Base-by-base conservation (phyloP, 805 yeast genomes). In the Wickerhamiella musiphila region DNA sequence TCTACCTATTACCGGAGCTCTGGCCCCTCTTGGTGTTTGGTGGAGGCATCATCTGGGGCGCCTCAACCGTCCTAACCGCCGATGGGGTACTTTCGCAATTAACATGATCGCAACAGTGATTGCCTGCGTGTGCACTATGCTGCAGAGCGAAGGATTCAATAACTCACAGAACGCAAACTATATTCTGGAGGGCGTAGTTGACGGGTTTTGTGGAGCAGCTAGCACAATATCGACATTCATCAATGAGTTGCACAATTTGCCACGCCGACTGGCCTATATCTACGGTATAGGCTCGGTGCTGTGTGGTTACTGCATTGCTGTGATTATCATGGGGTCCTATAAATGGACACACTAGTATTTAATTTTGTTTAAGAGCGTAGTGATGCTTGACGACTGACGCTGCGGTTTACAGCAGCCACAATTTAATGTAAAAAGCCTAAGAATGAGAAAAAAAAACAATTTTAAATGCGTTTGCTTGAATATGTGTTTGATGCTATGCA, bases 221-320 rank as follows among this genome's bases (percentile, higher is more conserved):
- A 70, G 81, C 24, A 78, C 94, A 0, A 67, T 79, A 24, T 73
- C 86, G 34, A 77, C 94, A 1, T 77, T 82, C 42, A 63, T 78
- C 6, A 70, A 66, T 26, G 95, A 83, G 49, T 51, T 79, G 23
- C 60, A 51, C 34, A 50, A 53, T 3, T 39, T 65, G 29, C 52
- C 48, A 5, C 21, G 59, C 4, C 23, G 46, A 11, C 38, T 55
- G 36, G 53, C 69, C 4, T 65, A 70, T 34, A 36, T 51, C 6
- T 83, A 83, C 48, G 75, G 66, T 5, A 17, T 53, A 1, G 34
- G 47, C 0, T 63, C 78, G 11, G 44, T 79, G 2, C 43, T 52
- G 2, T 33, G 56, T 0, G 62, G 74, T 11, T 78, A 68, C 47
- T 33, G 54, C 4, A 21, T 69, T 1, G 53, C 68, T 34, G 51